Percentiles rank a stretch among this genome's conserved stretches.
phyloP scores from a whole-genome alignment of 192 early-diverging fungal species.

The Chytriomyces sp. region DNA sequence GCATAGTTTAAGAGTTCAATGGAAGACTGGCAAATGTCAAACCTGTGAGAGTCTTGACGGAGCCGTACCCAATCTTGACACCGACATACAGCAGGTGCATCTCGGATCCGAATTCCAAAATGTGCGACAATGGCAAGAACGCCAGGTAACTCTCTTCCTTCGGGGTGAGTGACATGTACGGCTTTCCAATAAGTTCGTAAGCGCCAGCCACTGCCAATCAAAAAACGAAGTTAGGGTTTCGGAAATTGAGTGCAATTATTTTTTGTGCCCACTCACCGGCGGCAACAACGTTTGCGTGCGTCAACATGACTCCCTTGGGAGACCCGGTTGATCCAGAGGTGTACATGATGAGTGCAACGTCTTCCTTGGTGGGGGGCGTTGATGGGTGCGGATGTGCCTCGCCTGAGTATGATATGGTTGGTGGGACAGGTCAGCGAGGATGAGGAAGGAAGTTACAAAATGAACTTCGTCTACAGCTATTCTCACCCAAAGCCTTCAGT shows the following conservation, averaged over 20 bases:
- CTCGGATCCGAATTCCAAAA: constrained; percentile 82
- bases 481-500: constrained; percentile 65
- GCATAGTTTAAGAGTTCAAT: neutral
- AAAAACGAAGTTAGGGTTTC: no score
- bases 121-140: constrained; percentile 88
- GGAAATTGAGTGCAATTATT: no score
- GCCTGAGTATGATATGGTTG: no score
- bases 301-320: constrained; percentile 89
- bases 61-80: constrained; percentile 66
- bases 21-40: constrained; percentile 32
- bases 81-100: constrained; percentile 56
- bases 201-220: no score
- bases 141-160: constrained; percentile 36
- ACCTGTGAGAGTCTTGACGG: constrained; percentile 47
- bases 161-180: no score
- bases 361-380: constrained; percentile 68
- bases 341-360: constrained; percentile 73
- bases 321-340: constrained; percentile 65
- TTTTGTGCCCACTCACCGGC: constrained; percentile 35
- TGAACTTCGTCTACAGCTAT: constrained; percentile 52
- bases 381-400: no score
- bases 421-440: no score
- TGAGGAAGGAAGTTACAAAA: no score
- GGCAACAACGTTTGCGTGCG: constrained; percentile 82
- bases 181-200: no score